Percentiles rank a stretch among this genome's conserved stretches.
phyloP scores from a whole-genome alignment of 2,329 filamentous ascomycete genomes.

The Microcera coccophila region DNA sequence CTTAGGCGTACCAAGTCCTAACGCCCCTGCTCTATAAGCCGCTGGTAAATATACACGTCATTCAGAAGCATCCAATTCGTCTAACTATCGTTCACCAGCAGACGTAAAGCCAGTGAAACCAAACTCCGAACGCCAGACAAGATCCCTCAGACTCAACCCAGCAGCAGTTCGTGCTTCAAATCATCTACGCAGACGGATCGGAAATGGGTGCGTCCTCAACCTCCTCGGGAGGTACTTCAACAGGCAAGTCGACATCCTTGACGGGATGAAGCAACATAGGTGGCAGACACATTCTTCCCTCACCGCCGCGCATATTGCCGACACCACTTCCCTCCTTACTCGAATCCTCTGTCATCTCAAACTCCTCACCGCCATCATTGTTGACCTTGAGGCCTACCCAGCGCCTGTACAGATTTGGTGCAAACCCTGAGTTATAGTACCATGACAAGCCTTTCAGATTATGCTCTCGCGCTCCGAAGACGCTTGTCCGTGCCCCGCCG shows the following conservation, averaged over 20 bases:
- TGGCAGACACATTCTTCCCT: conserved; percentile 86
- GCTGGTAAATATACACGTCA: no score
- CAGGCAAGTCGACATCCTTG: conserved; percentile 67
- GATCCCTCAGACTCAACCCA: no score
- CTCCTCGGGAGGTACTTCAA: conserved; percentile 53
- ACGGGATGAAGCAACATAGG: conserved; percentile 87
- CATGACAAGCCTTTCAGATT: conserved; percentile 84
- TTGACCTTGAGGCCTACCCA: conserved; percentile 83
- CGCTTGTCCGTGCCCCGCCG: conserved; percentile 67
- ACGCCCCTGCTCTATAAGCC: no score
- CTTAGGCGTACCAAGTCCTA: no score
- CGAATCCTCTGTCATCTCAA: conserved; percentile 58
- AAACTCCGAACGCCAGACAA: conserved; percentile 11
- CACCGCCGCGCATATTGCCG: conserved; percentile 58
- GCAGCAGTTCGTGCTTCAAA: no score
- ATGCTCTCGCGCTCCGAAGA: conserved; percentile 82
- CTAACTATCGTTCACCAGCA: no score
- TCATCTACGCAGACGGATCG: conserved; percentile 41
- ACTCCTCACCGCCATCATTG: conserved; percentile 73
- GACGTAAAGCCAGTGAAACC: no score
- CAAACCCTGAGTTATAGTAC: conserved; percentile 87
- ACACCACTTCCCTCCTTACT: conserved; percentile 49
- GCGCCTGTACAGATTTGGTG: conserved; percentile 73
- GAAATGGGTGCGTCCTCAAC: conserved; percentile 37
- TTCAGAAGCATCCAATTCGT: no score